phyloP scores from a whole-genome alignment of 2,329 filamentous ascomycete species.

The Arthrobotrys musiformis region DNA sequence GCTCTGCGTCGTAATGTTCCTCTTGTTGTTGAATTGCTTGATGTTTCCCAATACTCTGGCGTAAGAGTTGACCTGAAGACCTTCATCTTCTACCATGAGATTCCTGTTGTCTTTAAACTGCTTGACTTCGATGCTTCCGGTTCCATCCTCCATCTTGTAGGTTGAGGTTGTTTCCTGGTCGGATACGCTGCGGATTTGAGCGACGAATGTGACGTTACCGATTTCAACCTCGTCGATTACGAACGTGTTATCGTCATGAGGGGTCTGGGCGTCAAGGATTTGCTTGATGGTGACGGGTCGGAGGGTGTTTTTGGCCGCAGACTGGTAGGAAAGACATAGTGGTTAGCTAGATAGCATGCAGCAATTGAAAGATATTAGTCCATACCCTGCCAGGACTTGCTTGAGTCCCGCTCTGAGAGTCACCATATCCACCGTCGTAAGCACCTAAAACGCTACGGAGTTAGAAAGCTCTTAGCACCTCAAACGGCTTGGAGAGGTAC shows the following conservation, averaged over 20 bases:
- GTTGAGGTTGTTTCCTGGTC: slow-evolving; percentile 90
- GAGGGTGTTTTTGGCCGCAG: slow-evolving; percentile 71
- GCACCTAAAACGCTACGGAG: slow-evolving; percentile 38
- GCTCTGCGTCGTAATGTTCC: slow-evolving; percentile 81
- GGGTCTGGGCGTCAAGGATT: slow-evolving; percentile 81
- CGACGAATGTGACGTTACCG: slow-evolving; percentile 80
- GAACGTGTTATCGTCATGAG: slow-evolving; percentile 79
- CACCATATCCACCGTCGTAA: slow-evolving; percentile 56
- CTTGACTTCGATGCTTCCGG: slow-evolving; percentile 89
- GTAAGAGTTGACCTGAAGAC: slow-evolving; percentile 78
- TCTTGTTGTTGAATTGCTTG: slow-evolving; percentile 84
- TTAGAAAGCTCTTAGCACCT: not conserved
- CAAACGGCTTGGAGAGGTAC: not conserved
- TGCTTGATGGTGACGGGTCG: slow-evolving; percentile 97
- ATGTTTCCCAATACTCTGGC: slow-evolving; percentile 87
- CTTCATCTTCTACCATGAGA: slow-evolving; percentile 64
- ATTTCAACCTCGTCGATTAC: slow-evolving; percentile 81
- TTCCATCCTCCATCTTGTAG: slow-evolving; percentile 94
- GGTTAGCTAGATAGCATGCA: not conserved
- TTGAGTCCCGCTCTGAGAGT: slow-evolving; percentile 58
- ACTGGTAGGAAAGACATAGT: not conserved
- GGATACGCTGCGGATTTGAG: slow-evolving; percentile 87
- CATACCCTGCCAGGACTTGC: slow-evolving; percentile 58
- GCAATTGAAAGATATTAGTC: not conserved
- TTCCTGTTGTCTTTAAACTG: slow-evolving; percentile 78